Evolutionary conservation across 2,329 filamentous ascomycete genomes (phyloP).

Genomic region (Calonectria multiphialidica): DNA sequence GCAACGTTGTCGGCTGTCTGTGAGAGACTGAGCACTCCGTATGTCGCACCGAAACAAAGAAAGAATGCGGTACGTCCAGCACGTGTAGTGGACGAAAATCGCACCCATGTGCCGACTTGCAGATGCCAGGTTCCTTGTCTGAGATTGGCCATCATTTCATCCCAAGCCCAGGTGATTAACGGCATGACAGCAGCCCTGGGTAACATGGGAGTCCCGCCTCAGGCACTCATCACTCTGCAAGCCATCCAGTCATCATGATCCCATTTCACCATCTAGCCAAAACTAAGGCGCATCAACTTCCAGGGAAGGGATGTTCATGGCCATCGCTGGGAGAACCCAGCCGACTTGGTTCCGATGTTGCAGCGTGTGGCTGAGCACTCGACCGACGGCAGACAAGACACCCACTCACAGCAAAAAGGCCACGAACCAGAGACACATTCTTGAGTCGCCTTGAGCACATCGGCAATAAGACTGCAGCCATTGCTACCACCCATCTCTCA

Average conservation of each 20-base stretch:
- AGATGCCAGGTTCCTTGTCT: constrained; percentile 8
- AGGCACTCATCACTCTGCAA: background rate
- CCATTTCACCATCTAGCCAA: constrained; percentile 7
- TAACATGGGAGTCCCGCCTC: background rate
- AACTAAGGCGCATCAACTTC: background rate
- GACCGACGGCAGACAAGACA: background rate
- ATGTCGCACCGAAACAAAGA: background rate
- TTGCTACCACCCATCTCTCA: constrained; percentile 2
- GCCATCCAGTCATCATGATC: background rate
- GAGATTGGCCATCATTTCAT: constrained; percentile 5
- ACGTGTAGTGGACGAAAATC: constrained; percentile 9
- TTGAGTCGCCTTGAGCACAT: background rate
- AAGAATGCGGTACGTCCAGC: background rate
- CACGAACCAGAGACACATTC: constrained; percentile 4
- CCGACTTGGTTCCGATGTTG: background rate
- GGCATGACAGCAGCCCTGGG: background rate
- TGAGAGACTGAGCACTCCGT: constrained; percentile 5
- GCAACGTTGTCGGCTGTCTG: constrained; percentile 13
- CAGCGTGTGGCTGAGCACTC: constrained; percentile 9
- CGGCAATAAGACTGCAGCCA: constrained; percentile 4
- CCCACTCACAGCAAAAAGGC: background rate
- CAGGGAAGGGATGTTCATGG: background rate
- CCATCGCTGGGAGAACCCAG: background rate
- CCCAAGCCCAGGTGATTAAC: background rate
- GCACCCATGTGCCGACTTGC: constrained; percentile 2